Base-by-base conservation (phyloP, 2,329 filamentous ascomycete genomes). In the Epichloe elymi region DNA sequence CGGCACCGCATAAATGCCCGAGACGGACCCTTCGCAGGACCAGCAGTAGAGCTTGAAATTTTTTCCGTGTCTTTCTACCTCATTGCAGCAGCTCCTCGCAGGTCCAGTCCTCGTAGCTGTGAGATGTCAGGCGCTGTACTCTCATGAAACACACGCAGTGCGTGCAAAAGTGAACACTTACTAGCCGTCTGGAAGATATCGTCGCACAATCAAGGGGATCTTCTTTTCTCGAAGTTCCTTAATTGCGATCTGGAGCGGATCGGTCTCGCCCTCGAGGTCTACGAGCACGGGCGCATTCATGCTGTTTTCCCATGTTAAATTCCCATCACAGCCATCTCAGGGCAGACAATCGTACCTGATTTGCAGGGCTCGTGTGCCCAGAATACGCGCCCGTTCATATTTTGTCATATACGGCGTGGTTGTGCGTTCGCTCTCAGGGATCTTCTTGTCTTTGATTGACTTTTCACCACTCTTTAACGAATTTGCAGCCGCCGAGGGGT, bases 381-480 rank as follows among this genome's bases (percentile, higher is more conserved):
- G 72, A 53, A 98, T 91, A 64, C 93, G 83, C 56, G 93, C 93
- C 60, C 84, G 81, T 76, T 98, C 93, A 71, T 98, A 98, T 74
- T 98, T 98, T 59, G 93, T 98, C 91, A 98, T 95, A 72, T 96
- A 98, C 2, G 91, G 93, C 30, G 93, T 98, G 8, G 93, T 98
- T 23, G 81, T 86, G 61, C 93, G 82, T 70, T 95, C 80, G 58
- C 90, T 86, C 59, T 88, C 86, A 51, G 89, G 79, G 47, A 98
- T 91, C 72, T 88, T 94, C 79, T 94, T 96, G 70, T 90, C 79
- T 64, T 82, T 82, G 62, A 76, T 71, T 46, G 74, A 73, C 63
- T 77, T 78, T 49, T 79, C 75, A 59, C 67, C 72, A 51, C 69
- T 69, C 64, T 75, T 78, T 53, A 70, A 67, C 51, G 70, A 70